Evolutionary conservation across 805 yeast species (phyloP), one percentile per base, ranked within the genome.

Genomic region (Pichia exigua): DNA sequence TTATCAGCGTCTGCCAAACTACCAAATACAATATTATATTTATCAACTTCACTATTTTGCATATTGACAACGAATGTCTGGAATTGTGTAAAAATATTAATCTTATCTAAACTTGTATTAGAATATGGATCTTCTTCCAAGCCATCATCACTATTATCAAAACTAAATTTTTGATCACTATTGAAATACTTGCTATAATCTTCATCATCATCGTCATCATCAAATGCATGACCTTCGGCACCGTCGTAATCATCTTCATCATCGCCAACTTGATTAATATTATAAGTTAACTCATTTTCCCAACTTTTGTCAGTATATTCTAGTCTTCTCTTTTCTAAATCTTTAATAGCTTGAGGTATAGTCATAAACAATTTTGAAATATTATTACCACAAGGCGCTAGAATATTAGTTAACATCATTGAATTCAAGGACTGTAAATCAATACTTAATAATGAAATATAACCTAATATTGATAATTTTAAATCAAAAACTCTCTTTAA

Each of bases 71-170:
- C 67, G 20, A 78, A 75, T 20, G 78, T 75, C 51, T 82, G 79
- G 66, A 90, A 82, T 2, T 80, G 78, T 17, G 74, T 73, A 66
- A 82, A 89, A 3, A 86, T 83, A 62, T 92, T 86, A 47, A 90
- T 69, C 42, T 74, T 71, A 62, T 92, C 97, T 46, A 94, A 74
- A 4, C 95, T 83, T 1, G 92, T 85, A 57, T 83, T 85, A 26
- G 86, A 78, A 63, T 86, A 73, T 11, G 96, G 82, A 62, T 86
- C 96, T 62, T 91, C 97, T 45, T 83, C 82, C 44, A 87, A 74
- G 10, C 39, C 39, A 35, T 86, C 94, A 46, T 85, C 94, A 47
- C 81, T 82, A 11, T 80, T 81, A 57, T 79, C 85, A 35, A 66
- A 71, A 44, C 57, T 61, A 47, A 63, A 64, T 26, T 62, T 66